Evolutionary conservation across 345 rosid genomes (phyloP).

Genomic region (Syzygium oleosum): DNA sequence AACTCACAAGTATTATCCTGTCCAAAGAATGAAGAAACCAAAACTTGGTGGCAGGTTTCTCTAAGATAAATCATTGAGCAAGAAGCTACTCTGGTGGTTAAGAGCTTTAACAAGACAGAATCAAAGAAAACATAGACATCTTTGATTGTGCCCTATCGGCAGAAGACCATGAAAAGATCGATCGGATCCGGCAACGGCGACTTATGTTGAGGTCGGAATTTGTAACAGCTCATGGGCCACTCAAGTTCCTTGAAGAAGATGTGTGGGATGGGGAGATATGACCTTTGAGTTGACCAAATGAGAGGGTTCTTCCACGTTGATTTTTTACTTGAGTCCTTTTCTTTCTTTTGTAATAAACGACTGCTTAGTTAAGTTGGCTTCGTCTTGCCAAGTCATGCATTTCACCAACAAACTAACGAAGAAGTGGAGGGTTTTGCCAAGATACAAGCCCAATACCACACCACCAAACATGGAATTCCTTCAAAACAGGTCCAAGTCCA

Average conservation of each 20-base stretch:
- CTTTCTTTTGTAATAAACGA: no score
- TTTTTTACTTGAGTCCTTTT: neutral
- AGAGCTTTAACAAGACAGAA: constrained; percentile 5
- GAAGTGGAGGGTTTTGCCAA: no score
- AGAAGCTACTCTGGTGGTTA: neutral
- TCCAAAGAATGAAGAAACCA: neutral
- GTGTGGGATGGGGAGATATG: constrained; percentile 5
- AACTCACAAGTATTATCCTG: no score
- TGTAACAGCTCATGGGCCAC: neutral
- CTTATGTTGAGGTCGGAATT: neutral
- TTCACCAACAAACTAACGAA: no score
- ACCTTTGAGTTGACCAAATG: neutral
- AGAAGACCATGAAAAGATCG: neutral
- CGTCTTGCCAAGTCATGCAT: neutral
- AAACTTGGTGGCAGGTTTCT: neutral
- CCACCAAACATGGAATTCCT: neutral
- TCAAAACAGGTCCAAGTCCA: neutral
- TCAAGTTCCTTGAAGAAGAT: constrained; percentile 1
- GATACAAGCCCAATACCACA: neutral
- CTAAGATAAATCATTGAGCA: constrained; percentile 8
- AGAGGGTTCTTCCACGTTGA: neutral
- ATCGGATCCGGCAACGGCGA: neutral
- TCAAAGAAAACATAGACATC: constrained; percentile 1
- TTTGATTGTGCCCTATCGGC: constrained; percentile 2
- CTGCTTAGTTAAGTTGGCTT: neutral